Percentiles rank a stretch among this genome's conserved stretches.
phyloP scores from a whole-genome alignment of 306 rosid genomes.

The Fragaria nilgerrensis region DNA sequence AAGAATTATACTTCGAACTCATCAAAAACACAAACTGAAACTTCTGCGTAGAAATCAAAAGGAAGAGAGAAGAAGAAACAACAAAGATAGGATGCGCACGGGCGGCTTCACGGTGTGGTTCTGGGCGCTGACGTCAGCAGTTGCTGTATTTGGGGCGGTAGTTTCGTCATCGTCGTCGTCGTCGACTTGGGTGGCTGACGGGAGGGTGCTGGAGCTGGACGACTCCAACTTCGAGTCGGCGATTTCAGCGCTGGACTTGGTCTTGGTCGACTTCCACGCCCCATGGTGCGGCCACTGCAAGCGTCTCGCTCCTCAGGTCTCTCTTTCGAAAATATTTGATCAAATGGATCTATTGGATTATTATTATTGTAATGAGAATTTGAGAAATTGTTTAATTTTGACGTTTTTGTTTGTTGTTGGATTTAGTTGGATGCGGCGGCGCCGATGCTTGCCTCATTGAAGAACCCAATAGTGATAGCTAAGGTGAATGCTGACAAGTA shows the following conservation, averaged over 20 bases:
- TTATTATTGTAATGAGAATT: too few relatives aligned
- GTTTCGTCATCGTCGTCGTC: conserved; percentile 27
- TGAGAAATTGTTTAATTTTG: too few relatives aligned
- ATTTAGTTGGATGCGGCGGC: conserved; percentile 93
- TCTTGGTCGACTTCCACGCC: conserved; percentile 89
- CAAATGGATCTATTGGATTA: not conserved
- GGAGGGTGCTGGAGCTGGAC: conserved; percentile 76
- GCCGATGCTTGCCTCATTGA: conserved; percentile 69
- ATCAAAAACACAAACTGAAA: too few relatives aligned
- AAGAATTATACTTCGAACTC: too few relatives aligned
- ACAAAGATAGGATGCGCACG: not conserved
- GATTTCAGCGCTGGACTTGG: conserved; percentile 67
- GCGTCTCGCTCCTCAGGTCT: conserved; percentile 92
- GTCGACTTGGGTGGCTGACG: conserved; percentile 53
- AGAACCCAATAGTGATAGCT: conserved; percentile 71
- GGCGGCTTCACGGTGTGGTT: not conserved
- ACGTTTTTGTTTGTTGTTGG: not conserved
- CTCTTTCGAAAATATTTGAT: not conserved
- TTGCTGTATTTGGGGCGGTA: not conserved
- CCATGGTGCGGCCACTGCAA: conserved; percentile 99
- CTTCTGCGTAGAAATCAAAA: too few relatives aligned
- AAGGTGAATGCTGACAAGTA: conserved; percentile 88
- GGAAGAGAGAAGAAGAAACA: not conserved
- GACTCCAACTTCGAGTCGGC: conserved; percentile 88
- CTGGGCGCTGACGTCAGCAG: conserved; percentile 3